Evolutionary conservation across 441 rosid genomes (phyloP).

Genomic region (Theobroma grandiflorum): DNA sequence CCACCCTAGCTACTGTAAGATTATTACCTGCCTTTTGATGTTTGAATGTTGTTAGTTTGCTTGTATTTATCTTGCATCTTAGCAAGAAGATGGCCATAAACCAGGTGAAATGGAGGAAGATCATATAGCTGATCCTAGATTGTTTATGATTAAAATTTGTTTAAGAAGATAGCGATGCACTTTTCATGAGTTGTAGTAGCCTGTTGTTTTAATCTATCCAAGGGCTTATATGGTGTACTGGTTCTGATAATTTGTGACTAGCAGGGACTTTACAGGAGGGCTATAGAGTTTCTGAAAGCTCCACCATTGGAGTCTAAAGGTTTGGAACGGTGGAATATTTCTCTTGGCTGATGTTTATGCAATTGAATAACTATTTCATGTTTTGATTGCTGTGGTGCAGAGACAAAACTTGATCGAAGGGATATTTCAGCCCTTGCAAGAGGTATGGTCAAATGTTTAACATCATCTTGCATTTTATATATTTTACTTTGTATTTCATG

Average conservation of each 20-base stretch:
- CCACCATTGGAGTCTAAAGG: constrained; percentile 71
- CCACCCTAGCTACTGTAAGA: not conserved
- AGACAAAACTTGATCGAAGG: constrained; percentile 42
- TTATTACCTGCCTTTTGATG: not conserved
- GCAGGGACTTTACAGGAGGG: constrained; percentile 84
- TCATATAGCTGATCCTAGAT: not conserved
- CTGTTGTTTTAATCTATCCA: not conserved
- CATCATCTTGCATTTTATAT: not conserved
- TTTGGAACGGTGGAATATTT: constrained; percentile 26
- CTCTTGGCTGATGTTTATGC: not conserved
- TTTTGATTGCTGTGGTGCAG: constrained; percentile 37
- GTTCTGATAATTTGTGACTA: constrained; percentile 15
- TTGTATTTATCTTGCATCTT: not conserved
- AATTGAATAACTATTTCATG: constrained; percentile 3
- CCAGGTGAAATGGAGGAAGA: not conserved
- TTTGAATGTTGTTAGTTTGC: not conserved
- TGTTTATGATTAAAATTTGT: not conserved
- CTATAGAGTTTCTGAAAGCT: constrained; percentile 77
- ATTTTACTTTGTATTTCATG: not conserved
- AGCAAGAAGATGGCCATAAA: not conserved
- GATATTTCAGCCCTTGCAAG: constrained; percentile 85
- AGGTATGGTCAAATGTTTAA: constrained; percentile 51
- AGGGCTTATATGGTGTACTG: not conserved
- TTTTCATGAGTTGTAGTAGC: not conserved
- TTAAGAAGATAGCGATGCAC: not conserved